A percentile compares a stretch with the other conserved stretches of the same genome.
These are phyloP conservation scores for Psilocybe sp. DNA, from an alignment of 768 basidiomycete genomes.

Conservation along the genomic window DNA sequence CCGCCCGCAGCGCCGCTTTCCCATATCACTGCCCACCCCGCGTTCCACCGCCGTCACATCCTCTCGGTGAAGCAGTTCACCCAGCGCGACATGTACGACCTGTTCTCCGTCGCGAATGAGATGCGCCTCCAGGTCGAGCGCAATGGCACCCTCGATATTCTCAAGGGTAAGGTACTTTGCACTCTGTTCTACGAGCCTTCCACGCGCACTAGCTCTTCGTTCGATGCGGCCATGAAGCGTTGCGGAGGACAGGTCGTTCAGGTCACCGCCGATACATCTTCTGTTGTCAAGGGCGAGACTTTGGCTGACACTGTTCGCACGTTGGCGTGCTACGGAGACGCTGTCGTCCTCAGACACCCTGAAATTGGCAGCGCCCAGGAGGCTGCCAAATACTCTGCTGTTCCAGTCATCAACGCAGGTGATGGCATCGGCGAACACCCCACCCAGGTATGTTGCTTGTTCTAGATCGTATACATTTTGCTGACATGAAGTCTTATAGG, in stretches of 20 bases:
- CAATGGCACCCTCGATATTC: conserved; percentile 80
- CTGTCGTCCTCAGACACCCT: conserved; percentile 92
- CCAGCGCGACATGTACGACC: conserved; percentile 84
- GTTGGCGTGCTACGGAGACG: conserved; percentile 92
- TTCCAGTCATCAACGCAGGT: conserved; percentile 95
- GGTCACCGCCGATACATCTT: conserved; percentile 76
- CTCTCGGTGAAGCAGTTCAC: conserved; percentile 93
- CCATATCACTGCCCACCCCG: conserved; percentile 65
- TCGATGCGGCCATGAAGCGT: conserved; percentile 98
- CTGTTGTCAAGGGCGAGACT: conserved; percentile 91
- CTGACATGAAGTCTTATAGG: conserved; percentile 37
- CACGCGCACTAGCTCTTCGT: conserved; percentile 92
- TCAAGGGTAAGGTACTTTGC: conserved; percentile 88
- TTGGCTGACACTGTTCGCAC: conserved; percentile 93
- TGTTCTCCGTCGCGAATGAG: conserved; percentile 94
- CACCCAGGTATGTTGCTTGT: conserved; percentile 63
- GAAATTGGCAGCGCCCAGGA: conserved; percentile 90
- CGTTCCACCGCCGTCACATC: conserved; percentile 92
- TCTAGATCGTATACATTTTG: neutral
- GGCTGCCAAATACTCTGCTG: conserved; percentile 94
- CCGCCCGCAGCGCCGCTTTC: conserved; percentile 39
- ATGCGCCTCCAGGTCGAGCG: conserved; percentile 97
- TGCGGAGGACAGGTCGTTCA: conserved; percentile 95
- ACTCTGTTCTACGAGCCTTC: conserved; percentile 97
- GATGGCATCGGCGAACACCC: conserved; percentile 98